Base-by-base conservation (phyloP, 192 early-diverging fungal genomes). In the Umbelopsis vinacea region DNA sequence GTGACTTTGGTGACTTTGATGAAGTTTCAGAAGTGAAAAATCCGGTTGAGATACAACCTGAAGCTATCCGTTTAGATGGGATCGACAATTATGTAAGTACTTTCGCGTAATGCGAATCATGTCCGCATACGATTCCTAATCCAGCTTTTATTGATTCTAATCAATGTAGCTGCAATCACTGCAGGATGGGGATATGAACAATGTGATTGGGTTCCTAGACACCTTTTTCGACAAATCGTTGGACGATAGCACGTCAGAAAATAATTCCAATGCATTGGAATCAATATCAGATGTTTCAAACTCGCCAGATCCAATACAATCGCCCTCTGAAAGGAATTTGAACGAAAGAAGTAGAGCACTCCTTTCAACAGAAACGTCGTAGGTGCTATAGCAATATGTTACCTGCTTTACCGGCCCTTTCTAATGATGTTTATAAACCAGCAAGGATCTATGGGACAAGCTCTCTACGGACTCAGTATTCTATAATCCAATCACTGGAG, bases 401-500 rank as follows among this genome's bases (percentile, higher is more conserved):
- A 17, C 24, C 2, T 43, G 38, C 22, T 22, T 24, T 24, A 11
- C n/a, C 8, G 10, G 29, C 4, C 37, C 19, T 15, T 46, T 22
- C 35, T 43, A 43, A 43, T 7, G 40, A 43, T 6, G 29, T 6
- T 33, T 19, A 19, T 50, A 15, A n/a, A 50, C 46, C 50, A 77
- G 79, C 52, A 46, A 43, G 21, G 79, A 81, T 26, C 53, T 81
- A 5, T 81, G 79, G 79, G 66, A 67, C 17, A 81, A 76, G 24
- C 66, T 81, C 14, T 81, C 79, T 24, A 53, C 70, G 11, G 79
- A 81, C 50, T 71, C 79, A 3, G 73, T 81, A 4, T 81, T 81
- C 43, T 81, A 77, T 33, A 81, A 81, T 68, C 75, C 79, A 22
- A 37, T 77, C 17, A 81, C 79, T 35, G 79, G 79, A 9, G 66